A percentile compares a stretch with the other conserved stretches of the same genome.
These are phyloP conservation scores for Claviceps humidiphila DNA, from an alignment of 2,329 filamentous ascomycete species.

Conservation along the genomic window DNA sequence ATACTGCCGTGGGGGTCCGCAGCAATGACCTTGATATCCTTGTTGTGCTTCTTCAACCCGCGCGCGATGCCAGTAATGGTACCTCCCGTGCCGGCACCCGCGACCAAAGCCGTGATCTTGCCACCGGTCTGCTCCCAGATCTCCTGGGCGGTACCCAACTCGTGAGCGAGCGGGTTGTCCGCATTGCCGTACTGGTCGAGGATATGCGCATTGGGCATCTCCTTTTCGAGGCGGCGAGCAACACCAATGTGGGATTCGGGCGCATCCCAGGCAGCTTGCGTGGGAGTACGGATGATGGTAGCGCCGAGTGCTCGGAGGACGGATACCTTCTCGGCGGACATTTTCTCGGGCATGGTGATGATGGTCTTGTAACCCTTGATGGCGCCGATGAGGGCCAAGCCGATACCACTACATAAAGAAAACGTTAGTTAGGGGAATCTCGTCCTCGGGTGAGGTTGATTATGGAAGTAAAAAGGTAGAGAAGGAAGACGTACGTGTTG, in stretches of 20 bases:
- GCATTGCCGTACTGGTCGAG: conserved; percentile 88
- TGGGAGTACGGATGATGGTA: conserved; percentile 95
- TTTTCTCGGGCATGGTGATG: conserved; percentile 97
- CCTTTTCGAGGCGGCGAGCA: conserved; percentile 76
- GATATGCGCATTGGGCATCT: conserved; percentile 94
- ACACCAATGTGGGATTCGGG: conserved; percentile 97
- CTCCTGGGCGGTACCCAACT: conserved; percentile 88
- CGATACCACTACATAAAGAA: conserved; percentile 51
- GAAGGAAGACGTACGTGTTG: conserved; percentile 51
- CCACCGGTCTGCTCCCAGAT: conserved; percentile 87
- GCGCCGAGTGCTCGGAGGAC: conserved; percentile 88
- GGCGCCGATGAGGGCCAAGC: conserved; percentile 81
- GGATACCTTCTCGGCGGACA: conserved; percentile 96
- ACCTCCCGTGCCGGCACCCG: conserved; percentile 87
- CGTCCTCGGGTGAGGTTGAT: too few species aligned
- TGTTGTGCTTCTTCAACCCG: conserved; percentile 78
- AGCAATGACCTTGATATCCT: conserved; percentile 74
- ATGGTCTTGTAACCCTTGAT: conserved; percentile 98
- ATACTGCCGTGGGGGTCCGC: conserved; percentile 90
- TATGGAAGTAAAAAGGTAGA: conserved; percentile 6
- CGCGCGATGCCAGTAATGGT: conserved; percentile 83
- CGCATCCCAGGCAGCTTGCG: conserved; percentile 84
- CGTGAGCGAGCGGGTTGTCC: conserved; percentile 89
- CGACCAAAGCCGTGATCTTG: conserved; percentile 69
- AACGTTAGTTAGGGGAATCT: background rate